A percentile compares a stretch with the other conserved stretches of the same genome.
Conservation (phyloP, 2,329 filamentous ascomycete species). For the Monosporascus sp. region DNA sequence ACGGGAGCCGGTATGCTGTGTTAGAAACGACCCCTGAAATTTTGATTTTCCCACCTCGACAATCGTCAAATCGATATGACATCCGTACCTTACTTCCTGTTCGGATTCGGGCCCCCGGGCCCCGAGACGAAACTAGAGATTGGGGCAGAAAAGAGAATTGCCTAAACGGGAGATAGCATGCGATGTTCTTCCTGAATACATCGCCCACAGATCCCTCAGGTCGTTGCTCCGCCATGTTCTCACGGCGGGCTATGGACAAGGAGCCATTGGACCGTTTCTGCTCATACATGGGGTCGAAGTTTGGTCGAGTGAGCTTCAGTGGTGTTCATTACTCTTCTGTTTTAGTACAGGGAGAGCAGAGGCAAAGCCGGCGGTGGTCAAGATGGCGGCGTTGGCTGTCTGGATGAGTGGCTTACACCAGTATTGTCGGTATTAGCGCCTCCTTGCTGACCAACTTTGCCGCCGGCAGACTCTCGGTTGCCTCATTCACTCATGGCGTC, state of each 20-base stretch:
- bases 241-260: not conserved
- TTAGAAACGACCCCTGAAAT: too few relatives aligned
- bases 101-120: too few relatives aligned
- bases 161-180: not conserved
- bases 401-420: not conserved
- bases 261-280: constrained; percentile 5
- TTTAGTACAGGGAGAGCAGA: too few relatives aligned
- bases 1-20: too few relatives aligned
- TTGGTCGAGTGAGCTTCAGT: not conserved
- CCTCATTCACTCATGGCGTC: constrained; percentile 1
- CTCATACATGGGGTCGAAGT: constrained; percentile 1
- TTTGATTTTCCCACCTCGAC: too few relatives aligned
- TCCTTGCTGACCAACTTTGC: constrained; percentile 1
- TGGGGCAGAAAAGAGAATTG: not conserved
- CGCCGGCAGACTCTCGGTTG: not conserved
- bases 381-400: too few relatives aligned
- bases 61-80: too few relatives aligned
- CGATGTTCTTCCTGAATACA: not conserved
- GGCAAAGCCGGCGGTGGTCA: too few relatives aligned
- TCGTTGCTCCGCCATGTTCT: constrained; percentile 4
- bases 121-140: not conserved
- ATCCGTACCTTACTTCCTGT: too few relatives aligned
- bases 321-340: too few relatives aligned
- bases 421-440: not conserved
- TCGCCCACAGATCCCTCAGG: constrained; percentile 1